A percentile compares a stretch with the other conserved stretches of the same genome.
These are phyloP conservation scores for Poronia punctata DNA, from an alignment of 495 filamentous ascomycete species.

Conservation along the genomic window DNA sequence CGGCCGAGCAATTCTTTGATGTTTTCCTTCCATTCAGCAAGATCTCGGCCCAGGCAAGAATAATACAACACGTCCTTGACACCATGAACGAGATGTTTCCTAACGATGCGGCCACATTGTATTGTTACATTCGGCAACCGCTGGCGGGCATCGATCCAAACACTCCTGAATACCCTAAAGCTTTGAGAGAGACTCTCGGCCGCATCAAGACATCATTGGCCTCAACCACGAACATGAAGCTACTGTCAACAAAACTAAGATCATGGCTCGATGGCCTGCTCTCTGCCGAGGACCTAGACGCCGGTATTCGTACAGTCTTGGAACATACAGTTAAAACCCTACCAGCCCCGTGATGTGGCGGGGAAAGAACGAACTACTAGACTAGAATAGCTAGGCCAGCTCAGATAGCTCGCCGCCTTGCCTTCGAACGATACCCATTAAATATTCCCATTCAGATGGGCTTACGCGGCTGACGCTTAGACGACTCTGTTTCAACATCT, in stretches of 20 bases:
- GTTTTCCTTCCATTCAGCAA: conserved; percentile 63
- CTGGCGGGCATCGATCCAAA: conserved; percentile 55
- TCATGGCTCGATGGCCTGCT: conserved; percentile 54
- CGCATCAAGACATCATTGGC: conserved; percentile 44
- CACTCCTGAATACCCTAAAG: conserved; percentile 65
- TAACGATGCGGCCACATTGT: conserved; percentile 49
- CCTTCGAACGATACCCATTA: conserved; percentile 50
- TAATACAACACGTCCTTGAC: conserved; percentile 71
- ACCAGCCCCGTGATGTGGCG: conserved; percentile 10
- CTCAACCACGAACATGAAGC: conserved; percentile 33
- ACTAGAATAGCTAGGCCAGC: background rate
- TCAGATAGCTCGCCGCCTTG: conserved; percentile 17
- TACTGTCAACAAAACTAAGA: conserved; percentile 49
- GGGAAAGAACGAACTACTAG: background rate
- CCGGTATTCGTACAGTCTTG: conserved; percentile 58
- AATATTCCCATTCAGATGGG: conserved; percentile 70
- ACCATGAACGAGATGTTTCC: conserved; percentile 53
- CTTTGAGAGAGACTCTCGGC: conserved; percentile 56
- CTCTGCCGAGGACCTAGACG: conserved; percentile 53
- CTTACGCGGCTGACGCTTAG: conserved; percentile 79
- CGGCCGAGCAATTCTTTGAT: conserved; percentile 72
- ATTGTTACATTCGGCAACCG: conserved; percentile 65
- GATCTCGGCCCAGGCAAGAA: conserved; percentile 55
- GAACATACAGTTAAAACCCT: conserved; percentile 44
- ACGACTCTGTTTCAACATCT: conserved; percentile 70